Percentiles rank a stretch among this genome's conserved stretches.
Evolutionary conservation across 257 asterid species (phyloP).

Genomic region (Solanum ossicruentum): DNA sequence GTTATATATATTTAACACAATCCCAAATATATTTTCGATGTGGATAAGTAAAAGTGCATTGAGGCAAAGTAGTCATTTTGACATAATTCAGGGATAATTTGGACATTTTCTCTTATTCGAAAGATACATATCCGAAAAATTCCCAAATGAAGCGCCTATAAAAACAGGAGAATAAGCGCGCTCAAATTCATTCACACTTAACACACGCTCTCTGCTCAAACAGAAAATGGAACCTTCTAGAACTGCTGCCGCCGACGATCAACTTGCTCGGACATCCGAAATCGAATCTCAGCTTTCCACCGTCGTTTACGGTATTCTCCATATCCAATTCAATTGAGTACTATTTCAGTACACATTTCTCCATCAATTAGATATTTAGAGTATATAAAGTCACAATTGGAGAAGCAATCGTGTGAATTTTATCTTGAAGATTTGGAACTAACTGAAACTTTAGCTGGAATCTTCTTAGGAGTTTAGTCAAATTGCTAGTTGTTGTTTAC

Average conservation of each 20-base stretch:
- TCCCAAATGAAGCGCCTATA: neutral
- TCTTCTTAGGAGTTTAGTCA: neutral
- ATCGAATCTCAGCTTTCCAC: constrained; percentile 58
- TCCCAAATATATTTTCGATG: no score
- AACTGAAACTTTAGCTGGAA: neutral
- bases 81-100: neutral
- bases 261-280: constrained; percentile 11
- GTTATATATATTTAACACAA: no score
- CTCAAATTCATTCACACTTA: neutral
- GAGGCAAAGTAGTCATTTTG: neutral
- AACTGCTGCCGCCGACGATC: neutral
- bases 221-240: neutral
- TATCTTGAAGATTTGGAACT: neutral
- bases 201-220: neutral
- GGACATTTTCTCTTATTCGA: neutral
- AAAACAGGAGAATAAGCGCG: neutral
- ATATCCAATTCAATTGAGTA: neutral
- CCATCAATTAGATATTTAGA: no score
- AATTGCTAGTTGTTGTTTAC: neutral
- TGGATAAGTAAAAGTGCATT: no score
- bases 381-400: neutral
- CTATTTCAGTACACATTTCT: no score
- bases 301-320: constrained; percentile 44
- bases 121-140: neutral
- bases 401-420: neutral